Percentiles rank a stretch among this genome's conserved stretches.
phyloP scores from a whole-genome alignment of 345 rosid genomes.

The Eucalyptus regnans region DNA sequence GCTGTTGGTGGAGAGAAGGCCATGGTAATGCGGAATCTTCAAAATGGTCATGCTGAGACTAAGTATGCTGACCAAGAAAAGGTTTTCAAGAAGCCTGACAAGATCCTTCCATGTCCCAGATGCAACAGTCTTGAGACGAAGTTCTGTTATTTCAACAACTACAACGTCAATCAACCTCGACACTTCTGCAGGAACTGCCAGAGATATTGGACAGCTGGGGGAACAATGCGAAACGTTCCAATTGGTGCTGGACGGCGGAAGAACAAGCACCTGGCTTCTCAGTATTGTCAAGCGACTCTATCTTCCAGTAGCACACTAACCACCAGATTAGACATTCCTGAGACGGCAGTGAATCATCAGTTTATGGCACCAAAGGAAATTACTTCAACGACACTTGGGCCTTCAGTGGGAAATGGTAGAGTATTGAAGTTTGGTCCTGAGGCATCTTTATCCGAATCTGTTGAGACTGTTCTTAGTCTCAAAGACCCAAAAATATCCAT shows the following conservation, averaged over 20 bases:
- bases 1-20: not conserved
- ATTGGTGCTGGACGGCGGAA: slow-evolving; percentile 73
- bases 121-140: slow-evolving; percentile 73
- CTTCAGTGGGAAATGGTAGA: slow-evolving; percentile 26
- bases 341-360: slow-evolving; percentile 16
- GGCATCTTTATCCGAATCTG: slow-evolving; percentile 41
- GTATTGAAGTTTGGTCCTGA: slow-evolving; percentile 52
- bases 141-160: slow-evolving; percentile 75
- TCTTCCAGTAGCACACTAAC: slow-evolving; percentile 36
- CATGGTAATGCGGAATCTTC: not conserved
- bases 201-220: slow-evolving; percentile 87
- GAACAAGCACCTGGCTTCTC: slow-evolving; percentile 62
- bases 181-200: slow-evolving; percentile 84
- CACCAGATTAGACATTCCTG: slow-evolving; percentile 22
- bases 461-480: slow-evolving; percentile 39
- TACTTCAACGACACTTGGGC: slow-evolving; percentile 6
- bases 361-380: slow-evolving; percentile 13
- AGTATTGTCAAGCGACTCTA: slow-evolving; percentile 36
- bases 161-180: slow-evolving; percentile 74
- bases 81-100: slow-evolving; percentile 56
- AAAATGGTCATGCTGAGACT: slow-evolving; percentile 14
- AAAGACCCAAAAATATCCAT: slow-evolving; percentile 25
- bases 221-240: slow-evolving; percentile 73
- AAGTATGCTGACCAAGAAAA: slow-evolving; percentile 19
- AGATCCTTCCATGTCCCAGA: slow-evolving; percentile 63